Evolutionary conservation across 441 rosid species (phyloP), one percentile per base, ranked within the genome.

Genomic region (Dalechampia spathulata): DNA sequence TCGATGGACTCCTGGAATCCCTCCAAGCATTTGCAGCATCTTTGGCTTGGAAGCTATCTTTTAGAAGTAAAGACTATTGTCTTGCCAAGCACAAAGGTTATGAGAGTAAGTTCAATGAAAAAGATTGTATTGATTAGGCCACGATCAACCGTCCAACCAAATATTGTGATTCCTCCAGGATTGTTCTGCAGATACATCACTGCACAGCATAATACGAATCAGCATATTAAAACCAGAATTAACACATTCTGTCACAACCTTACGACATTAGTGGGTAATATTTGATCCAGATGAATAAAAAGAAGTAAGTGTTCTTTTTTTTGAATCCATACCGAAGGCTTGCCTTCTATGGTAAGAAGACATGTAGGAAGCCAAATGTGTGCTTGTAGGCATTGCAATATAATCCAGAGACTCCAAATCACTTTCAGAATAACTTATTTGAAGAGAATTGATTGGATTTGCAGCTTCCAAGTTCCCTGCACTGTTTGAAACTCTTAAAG

Each of bases 151-250:
- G 85, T 88, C 94, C 90, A 81, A 55, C 96, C 95, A 42, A 86
- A 92, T 55, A 92, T 80, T 6, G 98, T 92, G 61, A 92, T 92
- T 42, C 98, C 98, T 7, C 96, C 96, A 0, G 96, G 93, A 70
- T 91, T 88, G 60, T 73, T 76, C 80, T 83, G 96, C 75, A 92
- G 62, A 67, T 88, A 88, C 73, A 76, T 47, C 19, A 91, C 98
- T 91, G 83, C 77, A 72, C 13, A 69, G 53, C n/a, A 41, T 55
- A 37, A 27, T 15, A 26, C 17, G 16, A 8, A 34, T 57, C 9
- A 55, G 26, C n/a, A 27, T 8, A 16, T 13, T 15, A 16, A 8
- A 12, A 20, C 22, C 11, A 43, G 3, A 25, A 6, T 8, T 23
- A 19, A 9, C 7, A 44, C n/a, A n/a, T n/a, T n/a, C n/a, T n/a